These are phyloP conservation scores for Blastomyces gilchristii DNA, from an alignment of 2,329 filamentous ascomycete genomes.

Conservation along the genomic window DNA sequence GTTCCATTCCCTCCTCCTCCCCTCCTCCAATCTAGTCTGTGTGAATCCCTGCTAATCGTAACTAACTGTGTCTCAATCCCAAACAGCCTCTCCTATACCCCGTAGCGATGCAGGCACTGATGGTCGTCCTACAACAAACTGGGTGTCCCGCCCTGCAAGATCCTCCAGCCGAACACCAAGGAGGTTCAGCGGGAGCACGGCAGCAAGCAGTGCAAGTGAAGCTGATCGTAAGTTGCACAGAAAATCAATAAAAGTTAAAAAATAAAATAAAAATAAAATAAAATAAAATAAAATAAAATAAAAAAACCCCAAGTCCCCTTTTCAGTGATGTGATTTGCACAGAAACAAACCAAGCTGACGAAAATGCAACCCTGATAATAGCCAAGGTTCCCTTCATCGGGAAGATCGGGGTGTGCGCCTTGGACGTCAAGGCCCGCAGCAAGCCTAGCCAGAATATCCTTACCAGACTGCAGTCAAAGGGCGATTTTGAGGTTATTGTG, in stretches of 20 bases:
- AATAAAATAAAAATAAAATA: no score
- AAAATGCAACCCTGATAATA: constrained; percentile 11
- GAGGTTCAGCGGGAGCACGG: constrained; percentile 71
- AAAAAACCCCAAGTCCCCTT: not conserved
- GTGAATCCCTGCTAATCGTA: not conserved
- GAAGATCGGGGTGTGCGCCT: constrained; percentile 82
- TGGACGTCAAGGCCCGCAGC: constrained; percentile 91
- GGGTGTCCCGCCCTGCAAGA: constrained; percentile 26
- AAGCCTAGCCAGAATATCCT: constrained; percentile 95
- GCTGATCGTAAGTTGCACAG: constrained; percentile 36
- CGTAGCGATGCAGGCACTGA: constrained; percentile 16
- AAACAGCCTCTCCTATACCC: not conserved
- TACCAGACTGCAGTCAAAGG: constrained; percentile 78
- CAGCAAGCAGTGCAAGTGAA: constrained; percentile 65
- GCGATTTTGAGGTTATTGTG: constrained; percentile 91
- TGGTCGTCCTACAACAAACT: constrained; percentile 15
- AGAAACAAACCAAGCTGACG: not conserved
- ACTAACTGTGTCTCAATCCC: not conserved
- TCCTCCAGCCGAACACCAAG: constrained; percentile 62
- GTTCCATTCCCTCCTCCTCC: not conserved
- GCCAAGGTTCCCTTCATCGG: constrained; percentile 38
- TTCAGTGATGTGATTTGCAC: not conserved
- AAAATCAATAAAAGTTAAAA: no score
- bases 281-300: constrained; percentile 33
- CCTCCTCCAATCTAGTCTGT: not conserved